Evolutionary conservation across 495 filamentous ascomycete genomes (phyloP), one percentile per base, ranked within the genome.

Genomic region (Hyaloscypha variabilis): DNA sequence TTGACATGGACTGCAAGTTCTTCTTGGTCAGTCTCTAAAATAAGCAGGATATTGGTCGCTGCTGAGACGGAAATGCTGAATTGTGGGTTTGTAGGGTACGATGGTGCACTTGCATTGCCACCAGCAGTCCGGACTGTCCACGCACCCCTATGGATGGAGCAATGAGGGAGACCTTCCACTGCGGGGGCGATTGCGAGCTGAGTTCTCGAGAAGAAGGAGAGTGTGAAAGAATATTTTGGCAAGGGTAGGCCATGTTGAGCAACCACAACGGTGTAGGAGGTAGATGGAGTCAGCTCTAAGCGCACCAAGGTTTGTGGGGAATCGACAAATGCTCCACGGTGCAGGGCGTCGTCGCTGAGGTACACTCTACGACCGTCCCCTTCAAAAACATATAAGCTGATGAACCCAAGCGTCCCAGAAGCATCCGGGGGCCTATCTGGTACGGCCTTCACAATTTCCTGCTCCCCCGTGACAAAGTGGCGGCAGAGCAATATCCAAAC

Each of bases 221-320:
- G 79, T 3, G 94, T 95, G 76, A 98, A 97, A 52, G 85, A 87
- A 72, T 95, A 90, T 54, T 76, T 82, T 5, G 82, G 76, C 2
- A 87, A 77, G 5, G 90, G 87, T 8, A 98, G 80, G 19, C 88
- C 87, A 73, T 95, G 87, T 71, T 96, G 87, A 11, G 91, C 87
- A 36, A 93, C 82, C 25, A 94, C 93, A 23, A 92, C 77, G 0
- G 94, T 98, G 71, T 93, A 94, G 1, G 81, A 78, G 24, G 80
- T 78, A 26, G 77, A 71, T 23, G 85, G 72, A 26, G 83, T 75
- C 65, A 91, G 81, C 11, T 91, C 86, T 49, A 96, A 82, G 62
- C 88, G 86, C 31, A 95, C 87, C 17, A 98, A 86, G 13, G 90
- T 96, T 73, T 98, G 96, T 14, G 94, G 93, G 2, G 93, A 94